phyloP scores from a whole-genome alignment of 495 filamentous ascomycete genomes.

The Talaromyces adpressus region DNA sequence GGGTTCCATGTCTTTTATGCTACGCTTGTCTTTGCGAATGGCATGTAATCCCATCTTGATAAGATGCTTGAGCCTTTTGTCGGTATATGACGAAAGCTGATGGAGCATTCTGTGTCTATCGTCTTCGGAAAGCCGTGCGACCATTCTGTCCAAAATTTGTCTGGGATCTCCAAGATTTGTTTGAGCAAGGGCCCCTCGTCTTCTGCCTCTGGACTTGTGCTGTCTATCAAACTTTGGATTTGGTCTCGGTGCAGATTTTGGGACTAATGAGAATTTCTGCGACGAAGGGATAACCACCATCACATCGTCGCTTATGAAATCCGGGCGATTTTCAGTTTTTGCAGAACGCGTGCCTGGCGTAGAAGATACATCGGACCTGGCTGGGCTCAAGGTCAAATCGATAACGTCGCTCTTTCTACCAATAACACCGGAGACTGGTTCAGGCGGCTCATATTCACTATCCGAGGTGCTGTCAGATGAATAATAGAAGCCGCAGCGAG shows the following conservation, averaged over 20 bases:
- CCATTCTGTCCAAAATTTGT: not conserved
- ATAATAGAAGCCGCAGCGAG: constrained; percentile 4
- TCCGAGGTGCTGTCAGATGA: constrained; percentile 22
- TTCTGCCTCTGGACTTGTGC: not conserved
- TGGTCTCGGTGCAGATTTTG: not conserved
- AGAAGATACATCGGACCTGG: constrained; percentile 15
- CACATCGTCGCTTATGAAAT: not conserved
- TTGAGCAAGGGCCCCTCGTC: not conserved
- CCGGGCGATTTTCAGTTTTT: constrained; percentile 13
- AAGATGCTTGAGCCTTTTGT: not conserved
- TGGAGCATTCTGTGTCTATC: constrained; percentile 13
- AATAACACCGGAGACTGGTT: not conserved
- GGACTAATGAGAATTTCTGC: not conserved
- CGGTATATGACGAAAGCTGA: not conserved
- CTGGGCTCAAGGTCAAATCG: constrained; percentile 26
- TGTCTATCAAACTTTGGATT: not conserved
- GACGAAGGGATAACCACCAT: not conserved
- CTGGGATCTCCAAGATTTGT: too few relatives aligned
- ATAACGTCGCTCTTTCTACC: constrained; percentile 13
- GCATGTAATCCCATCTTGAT: not conserved
- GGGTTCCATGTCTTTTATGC: constrained; percentile 9
- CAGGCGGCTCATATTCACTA: constrained; percentile 2
- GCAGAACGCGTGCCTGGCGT: constrained; percentile 21
- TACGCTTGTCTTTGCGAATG: not conserved
- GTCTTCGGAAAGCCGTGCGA: not conserved